These are phyloP conservation scores for Colletotrichum camelliae DNA, from an alignment of 2,329 filamentous ascomycete genomes.

Conservation along the genomic window DNA sequence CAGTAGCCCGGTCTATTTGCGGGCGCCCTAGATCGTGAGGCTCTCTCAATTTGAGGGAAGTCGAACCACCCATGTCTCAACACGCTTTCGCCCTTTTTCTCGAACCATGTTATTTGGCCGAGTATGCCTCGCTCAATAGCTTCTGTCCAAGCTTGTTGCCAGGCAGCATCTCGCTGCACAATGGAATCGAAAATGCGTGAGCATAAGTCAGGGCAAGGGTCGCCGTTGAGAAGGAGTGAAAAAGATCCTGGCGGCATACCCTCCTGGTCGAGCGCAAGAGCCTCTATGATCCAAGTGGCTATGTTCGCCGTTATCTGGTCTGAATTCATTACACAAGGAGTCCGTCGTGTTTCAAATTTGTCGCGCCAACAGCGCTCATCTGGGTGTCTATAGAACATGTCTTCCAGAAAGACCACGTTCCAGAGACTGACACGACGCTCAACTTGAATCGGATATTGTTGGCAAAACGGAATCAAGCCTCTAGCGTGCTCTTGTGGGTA, in stretches of 20 bases:
- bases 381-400: accelerated
- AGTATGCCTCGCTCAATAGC: accelerated
- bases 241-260: not conserved
- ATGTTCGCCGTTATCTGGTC: not conserved
- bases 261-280: not conserved
- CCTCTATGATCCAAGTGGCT: not conserved
- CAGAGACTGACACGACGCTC: not conserved
- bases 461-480: not conserved
- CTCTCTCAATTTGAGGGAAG: not conserved
- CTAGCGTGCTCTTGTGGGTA: not conserved
- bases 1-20: not conserved
- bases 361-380: not conserved
- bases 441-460: not conserved
- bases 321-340: not conserved
- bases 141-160: not conserved
- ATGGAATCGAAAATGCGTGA: not conserved
- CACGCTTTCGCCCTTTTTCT: not conserved
- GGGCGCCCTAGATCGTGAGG: accelerated
- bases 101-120: not conserved
- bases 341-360: accelerated
- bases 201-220: accelerated
- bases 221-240: not conserved
- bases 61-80: not conserved
- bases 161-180: not conserved
- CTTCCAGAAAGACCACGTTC: not conserved